Evolutionary conservation across 75 land plant species (phyloP), one percentile per base, ranked within the genome.

Genomic region (Cunninghamia lanceolata): DNA sequence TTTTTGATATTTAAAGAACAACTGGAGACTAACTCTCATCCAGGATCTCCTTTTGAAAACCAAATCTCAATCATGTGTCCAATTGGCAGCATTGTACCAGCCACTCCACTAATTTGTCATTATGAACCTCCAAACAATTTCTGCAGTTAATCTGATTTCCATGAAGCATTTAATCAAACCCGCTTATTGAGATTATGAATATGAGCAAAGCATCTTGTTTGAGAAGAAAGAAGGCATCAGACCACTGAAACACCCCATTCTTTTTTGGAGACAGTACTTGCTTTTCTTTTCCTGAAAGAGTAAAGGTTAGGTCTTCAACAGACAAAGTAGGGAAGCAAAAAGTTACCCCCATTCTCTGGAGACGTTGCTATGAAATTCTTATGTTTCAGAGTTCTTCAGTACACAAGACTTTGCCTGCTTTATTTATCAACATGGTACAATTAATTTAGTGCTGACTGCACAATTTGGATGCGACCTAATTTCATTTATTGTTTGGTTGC

Each of bases 401-500:
- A 21, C 3, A 9, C 19, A 28, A 81, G 39, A 79, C 40, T 32
- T 19, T 79, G 81, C 39, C 79, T 42, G 17, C 63, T 8, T 84
- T 13, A 13, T 40, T 73, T 73, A n/a, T 13, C 8, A 25, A 45
- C 68, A 42, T 43, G 56, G 7, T 30, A 42, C 30, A 54, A 1
- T 70, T 25, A 85, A 40, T n/a, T 0, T 10, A 84, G 36, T 47
- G 46, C 13, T 32, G 13, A 32, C 7, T 13, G 28, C 13, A 47
- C 6, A 38, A 30, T 77, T 74, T 40, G 25, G 30, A 59, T 71
- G 28, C 9, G 0, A 39, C 13, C 32, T 75, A 52, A 28, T 86
- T 15, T 86, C 6, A 38, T 81, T 25, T 9, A n/a, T 19, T 83
- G 30, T 46, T 38, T 85, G 38, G 35, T 21, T 87, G 90, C 94